Evolutionary conservation across 2,329 filamentous ascomycete genomes (phyloP).

Genomic region (Elsinoe batatas): DNA sequence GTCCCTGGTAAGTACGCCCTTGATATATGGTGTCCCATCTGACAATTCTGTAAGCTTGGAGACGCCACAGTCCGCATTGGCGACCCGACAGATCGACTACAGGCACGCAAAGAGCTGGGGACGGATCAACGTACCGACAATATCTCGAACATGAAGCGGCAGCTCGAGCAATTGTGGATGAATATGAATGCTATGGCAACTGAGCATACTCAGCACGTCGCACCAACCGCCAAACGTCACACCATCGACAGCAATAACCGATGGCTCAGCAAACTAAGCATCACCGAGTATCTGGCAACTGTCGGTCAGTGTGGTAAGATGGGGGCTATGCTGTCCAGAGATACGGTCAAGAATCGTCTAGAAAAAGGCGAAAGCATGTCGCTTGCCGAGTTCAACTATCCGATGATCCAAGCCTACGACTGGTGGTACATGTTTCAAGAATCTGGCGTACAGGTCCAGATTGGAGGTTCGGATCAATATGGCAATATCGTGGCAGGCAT

Average conservation of each 20-base stretch:
- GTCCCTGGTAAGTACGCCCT: slow-evolving; percentile 41
- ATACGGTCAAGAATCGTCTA: slow-evolving; percentile 69
- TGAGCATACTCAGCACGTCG: slow-evolving; percentile 42
- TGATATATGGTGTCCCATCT: slow-evolving; percentile 16
- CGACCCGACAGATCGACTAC: slow-evolving; percentile 63
- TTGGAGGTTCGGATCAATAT: slow-evolving; percentile 91
- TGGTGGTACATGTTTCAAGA: slow-evolving; percentile 80
- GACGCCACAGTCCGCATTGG: slow-evolving; percentile 69
- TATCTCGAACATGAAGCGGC: slow-evolving; percentile 56
- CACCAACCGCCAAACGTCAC: neutral
- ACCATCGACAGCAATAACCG: slow-evolving; percentile 43
- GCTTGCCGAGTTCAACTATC: slow-evolving; percentile 86
- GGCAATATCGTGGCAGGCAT: slow-evolving; percentile 91
- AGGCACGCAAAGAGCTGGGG: slow-evolving; percentile 47
- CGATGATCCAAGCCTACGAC: slow-evolving; percentile 89
- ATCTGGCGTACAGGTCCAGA: slow-evolving; percentile 66
- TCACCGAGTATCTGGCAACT: slow-evolving; percentile 65
- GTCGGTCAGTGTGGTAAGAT: slow-evolving; percentile 66
- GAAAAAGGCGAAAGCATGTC: slow-evolving; percentile 86
- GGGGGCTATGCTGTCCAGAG: slow-evolving; percentile 42
- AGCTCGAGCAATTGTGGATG: slow-evolving; percentile 61
- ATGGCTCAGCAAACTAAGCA: slow-evolving; percentile 65
- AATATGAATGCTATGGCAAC: slow-evolving; percentile 49
- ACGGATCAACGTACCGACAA: slow-evolving; percentile 51
- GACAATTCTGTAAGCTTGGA: slow-evolving; percentile 41